Evolutionary conservation across 176 grass and related monocot species (phyloP), one percentile per base, ranked within the genome.

Genomic region (Typha latifolia): DNA sequence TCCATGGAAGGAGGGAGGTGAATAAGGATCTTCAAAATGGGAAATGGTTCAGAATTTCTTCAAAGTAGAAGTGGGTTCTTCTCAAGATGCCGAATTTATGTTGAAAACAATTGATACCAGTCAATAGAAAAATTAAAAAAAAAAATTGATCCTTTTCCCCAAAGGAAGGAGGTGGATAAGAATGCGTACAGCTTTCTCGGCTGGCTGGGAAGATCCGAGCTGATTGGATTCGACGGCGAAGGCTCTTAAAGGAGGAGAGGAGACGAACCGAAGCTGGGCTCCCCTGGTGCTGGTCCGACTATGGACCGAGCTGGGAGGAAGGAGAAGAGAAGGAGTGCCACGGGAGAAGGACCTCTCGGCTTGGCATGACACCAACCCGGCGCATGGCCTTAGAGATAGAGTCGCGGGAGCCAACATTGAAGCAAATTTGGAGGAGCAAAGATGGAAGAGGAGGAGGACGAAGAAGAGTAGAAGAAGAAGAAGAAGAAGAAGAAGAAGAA

Each of bases 381-480:
- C 65, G 75, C 77, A 67, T 50, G 82, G 88, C 31, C 88, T 55
- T 63, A 96, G 78, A 70, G 82, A 69, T 15, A 91, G 63, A 22
- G 75, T 84, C 23, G 80, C 82, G 1, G 82, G 80, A 86, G 85
- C 80, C 85, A 75, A 72, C 92, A 91, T 89, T 77, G 78, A 47
- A 37, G 34, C 34, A 37, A 37, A 37, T 37, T 43, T 10, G 37
- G 37, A 43, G 37, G 8, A 43, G 34, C 34, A 43, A 43, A 43
- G 16, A 21, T 43, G 3, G 16, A 12, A 31, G 37, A 26, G 23
- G 21, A 21, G 22, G 70, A 66, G 19, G 8, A 7, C 9, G 37
- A 68, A 37, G 24, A 14, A 48, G 16, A 57, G 16, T 2, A 51
- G 19, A 43, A 51, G 51, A 26, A 13, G 3, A n/a, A n/a, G 37